These are phyloP conservation scores for Ophiostoma pallidulum DNA, from an alignment of 2,329 filamentous ascomycete genomes.

Conservation along the genomic window DNA sequence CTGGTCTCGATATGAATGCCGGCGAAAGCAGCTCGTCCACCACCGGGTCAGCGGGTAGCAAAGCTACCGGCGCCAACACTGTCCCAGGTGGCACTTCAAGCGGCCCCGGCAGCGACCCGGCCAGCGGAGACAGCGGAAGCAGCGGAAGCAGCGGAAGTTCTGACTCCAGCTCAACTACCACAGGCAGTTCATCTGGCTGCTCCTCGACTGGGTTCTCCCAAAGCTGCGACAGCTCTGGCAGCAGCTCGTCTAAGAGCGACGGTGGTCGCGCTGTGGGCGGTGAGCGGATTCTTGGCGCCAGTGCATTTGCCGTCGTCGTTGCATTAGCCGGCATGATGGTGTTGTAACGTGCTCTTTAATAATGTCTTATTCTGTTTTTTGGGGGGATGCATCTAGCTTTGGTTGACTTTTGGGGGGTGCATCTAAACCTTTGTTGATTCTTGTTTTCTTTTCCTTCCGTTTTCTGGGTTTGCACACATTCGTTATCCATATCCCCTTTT, in stretches of 20 bases:
- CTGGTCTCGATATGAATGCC: conserved; percentile 62
- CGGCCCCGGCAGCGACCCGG: conserved; percentile 18
- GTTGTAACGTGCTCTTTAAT: not conserved
- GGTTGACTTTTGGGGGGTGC: not conserved
- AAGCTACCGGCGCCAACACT: conserved; percentile 14
- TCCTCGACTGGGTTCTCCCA: conserved; percentile 32
- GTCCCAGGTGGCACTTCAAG: conserved; percentile 24
- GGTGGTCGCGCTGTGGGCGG: conserved; percentile 18
- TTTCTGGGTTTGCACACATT: no score
- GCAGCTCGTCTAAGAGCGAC: conserved; percentile 24
- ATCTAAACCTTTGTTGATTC: not conserved
- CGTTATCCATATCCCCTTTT: not conserved
- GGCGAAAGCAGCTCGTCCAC: conserved; percentile 21
- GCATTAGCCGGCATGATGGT: conserved; percentile 25
- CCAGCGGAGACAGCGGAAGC: conserved; percentile 11
- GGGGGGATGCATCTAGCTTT: not conserved
- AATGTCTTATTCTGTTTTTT: conserved; percentile 1
- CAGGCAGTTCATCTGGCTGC: conserved; percentile 23
- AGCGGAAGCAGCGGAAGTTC: conserved; percentile 18
- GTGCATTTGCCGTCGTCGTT: conserved; percentile 28
- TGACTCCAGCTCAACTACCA: conserved; percentile 13
- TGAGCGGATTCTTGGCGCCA: conserved; percentile 25
- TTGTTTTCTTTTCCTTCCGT: not conserved
- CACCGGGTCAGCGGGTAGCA: conserved; percentile 9
- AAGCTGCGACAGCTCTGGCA: conserved; percentile 24